Evolutionary conservation across 371 early-diverging fungal genomes (phyloP).

Genomic region (Nematocida parisii): DNA sequence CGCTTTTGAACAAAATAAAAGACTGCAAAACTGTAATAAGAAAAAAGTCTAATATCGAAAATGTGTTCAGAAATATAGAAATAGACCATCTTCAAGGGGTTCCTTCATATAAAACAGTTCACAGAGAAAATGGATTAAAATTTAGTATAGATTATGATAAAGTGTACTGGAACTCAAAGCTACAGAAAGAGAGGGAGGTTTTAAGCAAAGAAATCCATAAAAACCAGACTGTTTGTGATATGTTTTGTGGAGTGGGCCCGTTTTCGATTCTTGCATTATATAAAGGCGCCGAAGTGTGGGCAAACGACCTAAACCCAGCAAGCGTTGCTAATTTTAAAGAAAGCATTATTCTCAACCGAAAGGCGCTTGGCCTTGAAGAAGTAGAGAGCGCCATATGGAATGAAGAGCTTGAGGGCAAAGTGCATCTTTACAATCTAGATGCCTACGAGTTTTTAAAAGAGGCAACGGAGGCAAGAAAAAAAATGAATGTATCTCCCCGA

Average conservation of each 20-base stretch:
- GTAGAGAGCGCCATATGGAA: constrained; percentile 53
- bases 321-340: constrained; percentile 77
- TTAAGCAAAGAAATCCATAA: constrained; percentile 75
- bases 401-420: constrained; percentile 62
- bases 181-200: constrained; percentile 88
- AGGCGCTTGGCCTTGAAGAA: constrained; percentile 59
- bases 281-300: constrained; percentile 76
- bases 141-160: constrained; percentile 89
- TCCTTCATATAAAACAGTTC: constrained; percentile 59
- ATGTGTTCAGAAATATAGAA: constrained; percentile 64
- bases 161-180: constrained; percentile 97
- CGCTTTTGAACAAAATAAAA: constrained; percentile 66
- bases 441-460: constrained; percentile 22
- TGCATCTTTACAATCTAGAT: constrained; percentile 52
- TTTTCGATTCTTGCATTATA: constrained; percentile 90
- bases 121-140: constrained; percentile 82
- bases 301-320: constrained; percentile 91
- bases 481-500: neutral
- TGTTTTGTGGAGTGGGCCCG: constrained; percentile 94
- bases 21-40: constrained; percentile 66
- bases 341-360: constrained; percentile 80
- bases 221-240: constrained; percentile 79
- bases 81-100: constrained; percentile 67
- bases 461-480: constrained; percentile 9
- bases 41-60: constrained; percentile 65